These are phyloP conservation scores for Paracorniculantispora psalliotae DNA, from an alignment of 2,329 filamentous ascomycete species.

Conservation along the genomic window DNA sequence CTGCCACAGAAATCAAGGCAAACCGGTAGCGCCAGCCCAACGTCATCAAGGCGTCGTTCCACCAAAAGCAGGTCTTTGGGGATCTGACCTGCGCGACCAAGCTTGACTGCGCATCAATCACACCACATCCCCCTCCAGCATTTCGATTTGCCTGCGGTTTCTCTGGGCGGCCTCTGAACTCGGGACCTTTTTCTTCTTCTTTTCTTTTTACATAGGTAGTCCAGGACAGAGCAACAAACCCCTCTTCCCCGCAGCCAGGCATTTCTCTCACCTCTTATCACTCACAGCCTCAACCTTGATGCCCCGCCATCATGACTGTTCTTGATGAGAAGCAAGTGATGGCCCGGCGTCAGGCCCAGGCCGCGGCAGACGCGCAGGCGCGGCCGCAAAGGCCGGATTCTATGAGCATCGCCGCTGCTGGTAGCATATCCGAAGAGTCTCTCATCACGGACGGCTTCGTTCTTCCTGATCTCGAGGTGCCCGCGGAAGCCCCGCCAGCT, in stretches of 20 bases:
- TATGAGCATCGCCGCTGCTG: not conserved
- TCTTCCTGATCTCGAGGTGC: conserved; percentile 36
- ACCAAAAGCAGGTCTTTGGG: not conserved
- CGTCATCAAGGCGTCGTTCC: not conserved
- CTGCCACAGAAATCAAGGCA: not conserved
- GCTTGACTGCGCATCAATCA: not conserved
- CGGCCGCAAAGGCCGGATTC: not conserved
- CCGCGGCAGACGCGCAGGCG: not conserved
- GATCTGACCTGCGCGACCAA: not conserved
- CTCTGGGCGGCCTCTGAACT: not conserved
- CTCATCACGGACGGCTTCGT: conserved; percentile 36
- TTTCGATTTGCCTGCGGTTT: not conserved
- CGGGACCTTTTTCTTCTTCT: no score
- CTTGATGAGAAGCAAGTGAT: conserved; percentile 24
- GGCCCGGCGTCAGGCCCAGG: conserved; percentile 15
- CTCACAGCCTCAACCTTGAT: not conserved
- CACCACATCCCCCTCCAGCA: not conserved
- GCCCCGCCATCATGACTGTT: conserved; percentile 22
- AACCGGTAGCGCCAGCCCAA: not conserved
- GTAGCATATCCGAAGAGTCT: conserved; percentile 19
- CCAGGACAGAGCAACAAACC: not conserved
- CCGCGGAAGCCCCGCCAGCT: conserved; percentile 45
- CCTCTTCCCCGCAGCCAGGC: not conserved
- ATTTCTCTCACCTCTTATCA: not conserved
- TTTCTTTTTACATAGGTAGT: not conserved